These are phyloP conservation scores for Boletus rex-veris DNA, from an alignment of 768 basidiomycete species.

Conservation along the genomic window DNA sequence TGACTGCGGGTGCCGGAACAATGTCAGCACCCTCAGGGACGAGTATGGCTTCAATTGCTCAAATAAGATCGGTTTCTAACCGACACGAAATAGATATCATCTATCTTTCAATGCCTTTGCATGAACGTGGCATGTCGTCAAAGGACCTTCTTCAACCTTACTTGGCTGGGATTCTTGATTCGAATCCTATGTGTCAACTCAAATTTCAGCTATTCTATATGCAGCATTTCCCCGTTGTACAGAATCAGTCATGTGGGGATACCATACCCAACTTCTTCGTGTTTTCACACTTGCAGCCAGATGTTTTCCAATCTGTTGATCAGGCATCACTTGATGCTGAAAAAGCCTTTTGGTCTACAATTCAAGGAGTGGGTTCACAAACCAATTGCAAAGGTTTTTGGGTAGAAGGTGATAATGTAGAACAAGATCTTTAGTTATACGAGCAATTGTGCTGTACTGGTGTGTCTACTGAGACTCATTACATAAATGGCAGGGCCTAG, in stretches of 20 bases:
- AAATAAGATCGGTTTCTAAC: not conserved
- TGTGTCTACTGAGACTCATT: too few relatives aligned
- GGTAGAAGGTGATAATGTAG: not conserved
- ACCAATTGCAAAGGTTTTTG: conserved; percentile 4
- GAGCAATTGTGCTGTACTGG: too few relatives aligned
- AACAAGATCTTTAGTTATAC: too few relatives aligned
- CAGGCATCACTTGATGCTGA: conserved; percentile 56
- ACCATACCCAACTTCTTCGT: conserved; percentile 6
- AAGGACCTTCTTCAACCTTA: conserved; percentile 51
- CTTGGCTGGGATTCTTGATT: conserved; percentile 43
- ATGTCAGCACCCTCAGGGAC: conserved; percentile 71
- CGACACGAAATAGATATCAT: conserved; percentile 46
- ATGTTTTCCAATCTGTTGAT: conserved; percentile 55
- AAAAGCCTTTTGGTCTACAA: conserved; percentile 47
- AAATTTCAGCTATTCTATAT: conserved; percentile 57
- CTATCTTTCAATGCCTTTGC: conserved; percentile 52
- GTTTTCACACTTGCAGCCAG: conserved; percentile 29
- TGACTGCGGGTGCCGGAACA: conserved; percentile 70
- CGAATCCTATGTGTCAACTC: conserved; percentile 14
- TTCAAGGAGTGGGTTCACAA: not conserved
- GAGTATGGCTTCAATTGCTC: conserved; percentile 35
- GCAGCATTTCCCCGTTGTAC: conserved; percentile 33
- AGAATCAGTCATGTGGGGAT: not conserved
- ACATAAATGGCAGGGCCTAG: too few relatives aligned
- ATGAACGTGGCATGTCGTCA: conserved; percentile 25